phyloP scores from a whole-genome alignment of 108 stramenopile genomes.

The Cyclostephanos invisitatus region DNA sequence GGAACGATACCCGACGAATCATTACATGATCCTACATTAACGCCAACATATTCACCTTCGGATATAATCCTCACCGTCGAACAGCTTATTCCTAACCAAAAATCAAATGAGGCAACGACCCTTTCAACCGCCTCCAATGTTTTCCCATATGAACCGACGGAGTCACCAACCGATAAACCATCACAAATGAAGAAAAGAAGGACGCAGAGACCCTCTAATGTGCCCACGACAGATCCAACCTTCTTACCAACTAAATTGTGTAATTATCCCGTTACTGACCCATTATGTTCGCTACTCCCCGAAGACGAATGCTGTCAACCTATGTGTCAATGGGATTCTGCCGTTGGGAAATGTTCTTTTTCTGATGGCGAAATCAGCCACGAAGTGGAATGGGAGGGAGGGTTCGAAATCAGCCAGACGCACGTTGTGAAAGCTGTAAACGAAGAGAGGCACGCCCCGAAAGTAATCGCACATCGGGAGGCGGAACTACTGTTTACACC shows the following conservation, averaged over 20 bases:
- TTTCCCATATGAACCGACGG: background rate
- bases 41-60: too few species aligned
- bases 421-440: conserved; percentile 24
- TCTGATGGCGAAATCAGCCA: background rate
- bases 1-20: too few species aligned
- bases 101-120: background rate
- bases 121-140: background rate
- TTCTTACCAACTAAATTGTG: background rate
- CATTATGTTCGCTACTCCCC: conserved; percentile 1
- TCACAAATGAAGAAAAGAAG: background rate
- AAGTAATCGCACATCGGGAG: conserved; percentile 21
- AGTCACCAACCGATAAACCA: background rate
- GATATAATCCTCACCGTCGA: too few species aligned
- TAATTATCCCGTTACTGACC: background rate
- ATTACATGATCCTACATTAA: too few species aligned
- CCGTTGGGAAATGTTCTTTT: conserved; percentile 1
- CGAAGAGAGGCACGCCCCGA: conserved; percentile 19
- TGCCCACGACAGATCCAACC: background rate
- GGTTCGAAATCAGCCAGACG: conserved; percentile 17
- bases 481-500: conserved; percentile 30
- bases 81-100: too few species aligned
- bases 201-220: background rate
- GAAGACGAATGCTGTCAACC: conserved; percentile 12
- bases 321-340: conserved; percentile 17
- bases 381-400: conserved; percentile 19